phyloP scores from a whole-genome alignment of 1,139 yeast species.

The Lodderomyces orthopsilosis region DNA sequence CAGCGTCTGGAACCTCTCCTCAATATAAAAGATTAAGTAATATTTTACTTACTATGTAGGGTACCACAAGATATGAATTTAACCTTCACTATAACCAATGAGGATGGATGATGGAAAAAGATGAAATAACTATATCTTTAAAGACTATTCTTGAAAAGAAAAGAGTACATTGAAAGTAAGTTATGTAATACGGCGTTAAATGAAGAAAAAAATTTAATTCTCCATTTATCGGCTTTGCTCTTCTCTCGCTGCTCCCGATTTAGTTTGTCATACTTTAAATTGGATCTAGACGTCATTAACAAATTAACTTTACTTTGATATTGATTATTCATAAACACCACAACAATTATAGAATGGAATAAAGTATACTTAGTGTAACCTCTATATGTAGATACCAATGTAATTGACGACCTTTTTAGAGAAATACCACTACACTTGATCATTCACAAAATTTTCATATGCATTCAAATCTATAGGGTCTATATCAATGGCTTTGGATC shows the following conservation, averaged over 20 bases:
- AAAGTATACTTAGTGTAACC: too few relatives aligned
- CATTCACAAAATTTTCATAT: too few relatives aligned
- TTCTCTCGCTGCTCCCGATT: neutral
- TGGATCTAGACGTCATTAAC: neutral
- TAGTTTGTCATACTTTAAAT: neutral
- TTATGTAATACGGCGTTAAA: neutral
- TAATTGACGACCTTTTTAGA: too few relatives aligned
- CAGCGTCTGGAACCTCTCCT: neutral
- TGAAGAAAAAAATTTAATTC: neutral
- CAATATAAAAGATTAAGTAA: too few relatives aligned
- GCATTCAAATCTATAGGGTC: neutral
- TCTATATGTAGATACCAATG: too few relatives aligned
- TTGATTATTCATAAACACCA: neutral
- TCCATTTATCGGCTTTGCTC: slow-evolving; percentile 3
- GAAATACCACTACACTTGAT: too few relatives aligned
- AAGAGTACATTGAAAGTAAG: neutral
- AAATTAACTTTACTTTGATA: neutral
- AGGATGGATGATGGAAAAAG: too few relatives aligned
- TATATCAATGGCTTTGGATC: slow-evolving; percentile 6
- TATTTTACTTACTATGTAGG: too few relatives aligned
- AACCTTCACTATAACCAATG: too few relatives aligned
- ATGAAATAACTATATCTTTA: too few relatives aligned
- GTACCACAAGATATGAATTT: too few relatives aligned
- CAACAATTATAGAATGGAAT: too few relatives aligned
- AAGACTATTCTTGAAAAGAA: neutral